Conservation (phyloP, 495 filamentous ascomycete species). For the Hapsidospora chrysogenum region DNA sequence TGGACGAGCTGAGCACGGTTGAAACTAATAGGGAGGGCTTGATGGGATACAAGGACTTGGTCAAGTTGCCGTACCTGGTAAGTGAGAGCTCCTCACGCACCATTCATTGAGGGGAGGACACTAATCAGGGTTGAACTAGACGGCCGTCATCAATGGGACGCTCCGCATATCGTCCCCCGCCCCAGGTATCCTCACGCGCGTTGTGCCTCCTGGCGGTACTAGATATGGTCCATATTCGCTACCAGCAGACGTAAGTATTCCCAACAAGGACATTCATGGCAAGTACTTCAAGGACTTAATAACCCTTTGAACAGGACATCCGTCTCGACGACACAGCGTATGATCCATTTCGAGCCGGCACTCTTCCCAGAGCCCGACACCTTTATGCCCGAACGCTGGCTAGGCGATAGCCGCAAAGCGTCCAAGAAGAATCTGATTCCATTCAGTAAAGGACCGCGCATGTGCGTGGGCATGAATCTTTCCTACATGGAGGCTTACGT, state of each 20-base stretch:
- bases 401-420: conserved; percentile 1
- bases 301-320: no score
- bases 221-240: background rate
- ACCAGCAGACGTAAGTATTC: conserved; percentile 5
- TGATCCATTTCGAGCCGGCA: conserved; percentile 2
- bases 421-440: conserved; percentile 7
- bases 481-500: background rate
- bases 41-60: background rate
- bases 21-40: background rate
- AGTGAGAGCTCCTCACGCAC: background rate
- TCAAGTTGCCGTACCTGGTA: background rate
- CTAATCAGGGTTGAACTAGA: no score
- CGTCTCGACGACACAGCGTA: conserved; percentile 4
- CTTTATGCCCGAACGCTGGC: conserved; percentile 5
- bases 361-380: conserved; percentile 3
- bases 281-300: no score
- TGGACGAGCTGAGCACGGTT: background rate
- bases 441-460: conserved; percentile 7
- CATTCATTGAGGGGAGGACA: no score
- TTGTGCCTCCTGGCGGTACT: background rate
- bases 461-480: conserved; percentile 7
- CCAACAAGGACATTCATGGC: no score
- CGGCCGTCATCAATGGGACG: background rate
- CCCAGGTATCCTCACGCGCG: background rate
- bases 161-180: background rate